phyloP scores from a whole-genome alignment of 2,329 filamentous ascomycete species.

The Herpomyces periplanetae region DNA sequence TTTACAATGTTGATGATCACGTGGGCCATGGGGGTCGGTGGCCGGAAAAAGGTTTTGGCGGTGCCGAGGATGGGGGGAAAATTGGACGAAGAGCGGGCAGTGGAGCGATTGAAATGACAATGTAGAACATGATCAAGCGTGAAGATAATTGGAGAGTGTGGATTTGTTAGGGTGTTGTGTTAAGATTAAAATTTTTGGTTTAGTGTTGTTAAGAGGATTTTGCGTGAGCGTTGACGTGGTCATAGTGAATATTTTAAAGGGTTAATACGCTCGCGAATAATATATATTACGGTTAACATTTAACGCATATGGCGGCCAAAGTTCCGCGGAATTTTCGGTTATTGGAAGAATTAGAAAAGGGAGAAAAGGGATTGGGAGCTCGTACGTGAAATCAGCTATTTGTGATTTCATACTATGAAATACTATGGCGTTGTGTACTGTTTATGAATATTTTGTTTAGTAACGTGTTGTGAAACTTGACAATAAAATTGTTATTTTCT shows the following conservation, averaged over 20 bases:
- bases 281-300: too few species aligned
- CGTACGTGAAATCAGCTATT: slow-evolving; percentile 19
- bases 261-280: slow-evolving; percentile 2
- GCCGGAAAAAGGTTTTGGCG: too few species aligned
- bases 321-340: slow-evolving; percentile 85
- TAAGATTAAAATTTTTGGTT: background rate
- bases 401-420: slow-evolving; percentile 1
- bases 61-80: too few species aligned
- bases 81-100: slow-evolving; percentile 7
- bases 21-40: too few species aligned
- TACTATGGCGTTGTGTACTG: too few species aligned
- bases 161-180: background rate
- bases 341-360: slow-evolving; percentile 89
- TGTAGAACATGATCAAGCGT: slow-evolving; percentile 1
- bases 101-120: slow-evolving; percentile 10
- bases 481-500: too few species aligned
- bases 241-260: background rate
- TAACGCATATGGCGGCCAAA: slow-evolving; percentile 27
- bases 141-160: background rate
- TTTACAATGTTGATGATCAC: too few species aligned
- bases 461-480: too few species aligned
- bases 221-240: background rate
- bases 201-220: background rate
- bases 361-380: slow-evolving; percentile 80
- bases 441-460: too few species aligned